phyloP scores from a whole-genome alignment of 1,284 basidiomycete genomes.

The Naganishia cerealis region DNA sequence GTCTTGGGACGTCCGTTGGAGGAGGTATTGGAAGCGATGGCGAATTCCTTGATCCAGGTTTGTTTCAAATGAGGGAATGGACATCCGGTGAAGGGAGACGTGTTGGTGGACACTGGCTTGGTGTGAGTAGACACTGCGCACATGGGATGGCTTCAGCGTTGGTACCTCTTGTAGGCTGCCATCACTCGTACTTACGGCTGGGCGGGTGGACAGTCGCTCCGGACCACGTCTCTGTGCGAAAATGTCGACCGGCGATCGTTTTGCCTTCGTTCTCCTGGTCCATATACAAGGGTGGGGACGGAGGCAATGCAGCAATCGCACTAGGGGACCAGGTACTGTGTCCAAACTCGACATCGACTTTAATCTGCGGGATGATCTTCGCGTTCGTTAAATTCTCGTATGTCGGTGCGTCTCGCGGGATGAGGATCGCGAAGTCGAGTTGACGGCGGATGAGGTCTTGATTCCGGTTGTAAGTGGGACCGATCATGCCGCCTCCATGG shows the following conservation, averaged over 20 bases:
- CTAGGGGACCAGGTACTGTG: not conserved
- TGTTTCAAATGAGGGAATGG: slow-evolving; percentile 1
- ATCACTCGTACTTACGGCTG: not conserved
- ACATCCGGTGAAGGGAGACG: not conserved
- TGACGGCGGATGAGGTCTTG: slow-evolving; percentile 1
- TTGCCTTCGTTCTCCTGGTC: not conserved
- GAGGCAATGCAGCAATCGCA: not conserved
- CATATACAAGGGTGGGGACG: not conserved
- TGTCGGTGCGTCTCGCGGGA: not conserved
- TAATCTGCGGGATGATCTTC: not conserved
- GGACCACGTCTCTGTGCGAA: not conserved
- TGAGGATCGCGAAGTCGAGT: not conserved
- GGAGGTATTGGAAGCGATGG: not conserved
- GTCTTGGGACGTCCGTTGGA: not conserved
- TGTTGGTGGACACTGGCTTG: not conserved
- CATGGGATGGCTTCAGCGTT: not conserved
- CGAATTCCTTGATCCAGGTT: slow-evolving; percentile 5
- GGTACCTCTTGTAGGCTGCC: not conserved
- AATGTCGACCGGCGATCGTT: not conserved
- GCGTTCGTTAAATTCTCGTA: not conserved
- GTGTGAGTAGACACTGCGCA: not conserved
- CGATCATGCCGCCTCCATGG: not conserved
- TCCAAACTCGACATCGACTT: not conserved
- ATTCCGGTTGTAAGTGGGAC: not conserved
- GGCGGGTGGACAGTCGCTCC: not conserved